Evolutionary conservation across 2,329 filamentous ascomycete genomes (phyloP).

Genomic region (Colletotrichum musicola): DNA sequence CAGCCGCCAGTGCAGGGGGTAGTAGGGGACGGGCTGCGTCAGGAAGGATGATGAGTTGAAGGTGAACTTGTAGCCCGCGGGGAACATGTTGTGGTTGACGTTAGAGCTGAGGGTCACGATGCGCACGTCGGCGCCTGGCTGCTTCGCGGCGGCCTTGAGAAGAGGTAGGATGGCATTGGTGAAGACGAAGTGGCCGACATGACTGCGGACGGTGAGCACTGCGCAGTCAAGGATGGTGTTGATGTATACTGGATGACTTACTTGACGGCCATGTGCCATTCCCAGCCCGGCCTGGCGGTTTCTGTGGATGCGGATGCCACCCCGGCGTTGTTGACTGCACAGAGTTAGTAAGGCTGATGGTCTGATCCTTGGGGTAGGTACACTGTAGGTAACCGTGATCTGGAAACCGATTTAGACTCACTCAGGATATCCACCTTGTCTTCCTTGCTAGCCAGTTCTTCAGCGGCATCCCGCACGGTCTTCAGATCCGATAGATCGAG

Average conservation of each 20-base stretch:
- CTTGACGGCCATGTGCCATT: constrained; percentile 43
- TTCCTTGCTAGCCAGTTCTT: constrained; percentile 41
- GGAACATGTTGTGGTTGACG: constrained; percentile 38
- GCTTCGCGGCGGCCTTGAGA: constrained; percentile 41
- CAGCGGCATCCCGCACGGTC: constrained; percentile 40
- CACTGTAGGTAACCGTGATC: no score
- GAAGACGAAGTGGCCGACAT: constrained; percentile 45
- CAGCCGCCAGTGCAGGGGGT: constrained; percentile 39
- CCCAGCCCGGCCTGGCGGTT: constrained; percentile 40
- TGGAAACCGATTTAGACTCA: constrained; percentile 20
- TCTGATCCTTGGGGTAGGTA: no score
- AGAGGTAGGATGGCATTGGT: constrained; percentile 45
- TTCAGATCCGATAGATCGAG: constrained; percentile 44
- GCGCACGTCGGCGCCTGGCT: constrained; percentile 42
- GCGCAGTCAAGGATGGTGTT: not conserved
- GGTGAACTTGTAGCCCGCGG: constrained; percentile 39
- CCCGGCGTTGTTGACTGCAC: constrained; percentile 45
- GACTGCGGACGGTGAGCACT: constrained; percentile 38
- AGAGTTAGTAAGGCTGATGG: not conserved
- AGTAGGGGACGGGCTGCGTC: constrained; percentile 18
- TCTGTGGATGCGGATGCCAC: constrained; percentile 18
- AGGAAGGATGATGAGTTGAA: constrained; percentile 40
- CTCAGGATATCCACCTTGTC: constrained; percentile 45
- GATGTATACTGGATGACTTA: constrained; percentile 15
- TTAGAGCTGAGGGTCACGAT: constrained; percentile 43